Conservation (phyloP, 73 alveolate species). For the Tetrahymena malaccensis region DNA sequence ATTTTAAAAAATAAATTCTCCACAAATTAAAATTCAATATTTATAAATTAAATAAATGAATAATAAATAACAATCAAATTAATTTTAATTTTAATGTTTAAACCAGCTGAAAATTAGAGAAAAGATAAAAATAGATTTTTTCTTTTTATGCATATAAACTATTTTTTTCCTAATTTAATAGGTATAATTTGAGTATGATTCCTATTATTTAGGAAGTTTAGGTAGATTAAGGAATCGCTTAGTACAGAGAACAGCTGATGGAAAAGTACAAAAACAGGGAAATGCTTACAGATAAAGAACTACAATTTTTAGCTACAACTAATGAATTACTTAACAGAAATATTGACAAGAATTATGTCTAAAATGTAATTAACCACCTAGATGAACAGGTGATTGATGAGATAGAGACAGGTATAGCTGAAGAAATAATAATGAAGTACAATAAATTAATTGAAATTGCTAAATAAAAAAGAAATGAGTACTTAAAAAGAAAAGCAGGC, state of each 20-base stretch:
- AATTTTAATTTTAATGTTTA: no score
- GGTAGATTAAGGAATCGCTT: not conserved
- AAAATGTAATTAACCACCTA: not conserved
- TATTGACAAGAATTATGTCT: not conserved
- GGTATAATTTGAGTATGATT: not conserved
- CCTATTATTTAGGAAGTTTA: not conserved
- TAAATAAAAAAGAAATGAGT: not conserved
- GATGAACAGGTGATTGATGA: not conserved
- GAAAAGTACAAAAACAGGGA: not conserved
- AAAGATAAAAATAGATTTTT: no score
- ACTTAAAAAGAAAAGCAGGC: not conserved
- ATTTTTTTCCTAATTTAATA: not conserved
- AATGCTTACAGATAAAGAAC: not conserved
- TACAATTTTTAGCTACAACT: not conserved
- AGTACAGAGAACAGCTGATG: not conserved
- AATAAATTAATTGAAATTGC: not conserved
- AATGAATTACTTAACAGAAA: not conserved
- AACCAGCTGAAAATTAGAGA: no score
- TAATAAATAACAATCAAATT: no score
- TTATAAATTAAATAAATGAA: no score
- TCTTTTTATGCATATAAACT: no score
- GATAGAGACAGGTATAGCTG: not conserved
- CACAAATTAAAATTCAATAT: no score
- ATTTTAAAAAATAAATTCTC: no score
- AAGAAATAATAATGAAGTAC: not conserved